Evolutionary conservation across 2,329 filamentous ascomycete genomes (phyloP), one percentile per base, ranked within the genome.

Genomic region (Cercospora nicotianae): DNA sequence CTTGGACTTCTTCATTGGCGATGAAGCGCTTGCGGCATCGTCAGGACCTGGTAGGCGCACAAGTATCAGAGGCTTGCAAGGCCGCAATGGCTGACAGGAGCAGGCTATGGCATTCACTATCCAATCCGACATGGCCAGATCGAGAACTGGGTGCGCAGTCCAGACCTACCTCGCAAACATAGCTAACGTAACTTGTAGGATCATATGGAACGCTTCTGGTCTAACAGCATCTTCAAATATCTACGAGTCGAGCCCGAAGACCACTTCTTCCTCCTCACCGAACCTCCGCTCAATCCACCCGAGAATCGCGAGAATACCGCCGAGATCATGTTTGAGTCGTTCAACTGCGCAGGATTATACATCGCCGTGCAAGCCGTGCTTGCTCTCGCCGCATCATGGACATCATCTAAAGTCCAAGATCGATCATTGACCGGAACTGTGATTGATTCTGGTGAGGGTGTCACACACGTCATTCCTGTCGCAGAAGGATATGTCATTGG

Each of bases 221-320:
- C 96, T 74, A 98, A 98, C 84, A 99, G 95, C 71, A 99, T 99
- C 83, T 99, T 99, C 88, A 99, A 99, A 81, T 99, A 99, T 79
- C 87, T 99, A 63, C 89, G 95, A 76, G 95, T 99, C 74, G 95
- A 99, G 83, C 95, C 95, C 31, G 95, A 99, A 83, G 95, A 99
- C 79, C 95, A 99, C 82, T 94, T 97, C 84, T 99, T 99, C 81
- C 89, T 99, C 70, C 89, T 99, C 68, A 99, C 95, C 69, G 95
- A 99, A 80, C 95, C 95, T 92, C 95, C 95, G 72, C 87, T 99
- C 78, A 99, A 99, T 81, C 95, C 95, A 39, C 95, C 95, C 30
- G 95, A 99, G 83, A 98, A 99, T 82, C 93, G 95, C 78, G 95
- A 99, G 82, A 97, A 97, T 80, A 98, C 95, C 28, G 95, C 95